Evolutionary conservation across 2,329 filamentous ascomycete species (phyloP).

Genomic region (Stachybotrys echinatus): DNA sequence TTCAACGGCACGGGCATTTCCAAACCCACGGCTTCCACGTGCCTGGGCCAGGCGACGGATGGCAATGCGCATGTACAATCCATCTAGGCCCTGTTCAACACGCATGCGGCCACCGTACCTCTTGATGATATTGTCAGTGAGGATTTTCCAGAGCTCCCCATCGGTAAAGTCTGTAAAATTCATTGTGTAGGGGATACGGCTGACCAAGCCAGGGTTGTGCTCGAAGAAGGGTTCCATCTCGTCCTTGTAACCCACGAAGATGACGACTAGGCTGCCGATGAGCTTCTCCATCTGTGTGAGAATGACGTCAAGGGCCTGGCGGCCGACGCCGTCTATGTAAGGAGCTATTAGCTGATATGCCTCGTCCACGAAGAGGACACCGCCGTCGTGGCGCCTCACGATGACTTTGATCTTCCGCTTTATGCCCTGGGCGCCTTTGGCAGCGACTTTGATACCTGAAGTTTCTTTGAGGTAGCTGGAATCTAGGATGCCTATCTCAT

Average conservation of each 20-base stretch:
- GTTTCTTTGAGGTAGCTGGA: constrained; percentile 1
- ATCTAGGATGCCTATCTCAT: not conserved
- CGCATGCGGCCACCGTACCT: constrained; percentile 49
- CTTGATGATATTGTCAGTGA: constrained; percentile 43
- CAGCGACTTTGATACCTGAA: not conserved
- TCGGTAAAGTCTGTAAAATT: constrained; percentile 62
- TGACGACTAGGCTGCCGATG: constrained; percentile 58
- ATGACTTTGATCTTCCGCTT: not conserved
- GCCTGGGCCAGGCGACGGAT: constrained; percentile 51
- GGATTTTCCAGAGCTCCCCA: constrained; percentile 53
- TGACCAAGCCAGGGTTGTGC: constrained; percentile 62
- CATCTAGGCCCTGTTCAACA: constrained; percentile 48
- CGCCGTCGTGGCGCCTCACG: constrained; percentile 34
- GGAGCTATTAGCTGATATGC: constrained; percentile 61
- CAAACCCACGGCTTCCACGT: constrained; percentile 58
- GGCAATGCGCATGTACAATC: constrained; percentile 57
- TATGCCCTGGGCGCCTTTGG: not conserved
- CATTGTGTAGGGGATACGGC: constrained; percentile 56
- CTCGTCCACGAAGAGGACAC: constrained; percentile 67
- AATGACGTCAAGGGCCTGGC: constrained; percentile 58
- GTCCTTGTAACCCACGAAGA: constrained; percentile 63
- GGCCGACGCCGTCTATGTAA: constrained; percentile 29
- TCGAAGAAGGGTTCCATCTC: constrained; percentile 68
- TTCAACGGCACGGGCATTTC: constrained; percentile 61
- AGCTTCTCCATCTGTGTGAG: constrained; percentile 64